phyloP scores from a whole-genome alignment of 2,329 filamentous ascomycete genomes.

The Clonostachys sp. region DNA sequence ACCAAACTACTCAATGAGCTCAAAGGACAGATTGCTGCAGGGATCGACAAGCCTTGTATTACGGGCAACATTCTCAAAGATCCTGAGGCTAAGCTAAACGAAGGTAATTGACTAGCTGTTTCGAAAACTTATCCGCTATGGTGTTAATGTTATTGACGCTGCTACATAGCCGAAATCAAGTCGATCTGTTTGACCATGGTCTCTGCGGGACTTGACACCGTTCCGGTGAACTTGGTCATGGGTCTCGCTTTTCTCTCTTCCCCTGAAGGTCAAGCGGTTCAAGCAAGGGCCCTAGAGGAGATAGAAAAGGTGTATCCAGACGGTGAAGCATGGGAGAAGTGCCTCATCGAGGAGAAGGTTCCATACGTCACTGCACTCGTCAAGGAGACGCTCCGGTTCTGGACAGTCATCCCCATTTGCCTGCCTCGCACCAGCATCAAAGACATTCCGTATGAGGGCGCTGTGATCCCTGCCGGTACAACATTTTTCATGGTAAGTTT shows the following conservation, averaged over 20 bases:
- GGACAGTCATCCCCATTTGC: conserved; percentile 75
- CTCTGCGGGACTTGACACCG: conserved; percentile 75
- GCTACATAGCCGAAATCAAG: conserved; percentile 61
- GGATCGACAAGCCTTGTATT: conserved; percentile 34
- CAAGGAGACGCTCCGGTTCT: conserved; percentile 75
- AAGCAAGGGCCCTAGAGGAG: conserved; percentile 63
- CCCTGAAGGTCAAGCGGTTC: conserved; percentile 62
- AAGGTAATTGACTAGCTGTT: conserved; percentile 12
- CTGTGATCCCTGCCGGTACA: conserved; percentile 67
- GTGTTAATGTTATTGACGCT: background rate
- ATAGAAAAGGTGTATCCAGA: conserved; percentile 69
- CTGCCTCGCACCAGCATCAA: conserved; percentile 69
- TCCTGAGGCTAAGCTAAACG: conserved; percentile 34
- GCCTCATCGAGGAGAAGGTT: conserved; percentile 68
- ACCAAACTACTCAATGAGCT: conserved; percentile 62
- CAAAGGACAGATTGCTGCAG: conserved; percentile 28
- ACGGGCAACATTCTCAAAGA: conserved; percentile 50
- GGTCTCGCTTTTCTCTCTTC: conserved; percentile 72
- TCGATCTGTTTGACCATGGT: conserved; percentile 82
- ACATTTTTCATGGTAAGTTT: conserved; percentile 68
- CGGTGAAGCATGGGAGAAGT: conserved; percentile 72
- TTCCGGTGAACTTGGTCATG: conserved; percentile 77
- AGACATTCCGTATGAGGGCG: conserved; percentile 64
- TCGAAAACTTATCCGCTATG: background rate
- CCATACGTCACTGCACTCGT: conserved; percentile 74